Evolutionary conservation across 2,329 filamentous ascomycete species (phyloP), one percentile per base, ranked within the genome.

Genomic region (Cladophialophora yegresii): DNA sequence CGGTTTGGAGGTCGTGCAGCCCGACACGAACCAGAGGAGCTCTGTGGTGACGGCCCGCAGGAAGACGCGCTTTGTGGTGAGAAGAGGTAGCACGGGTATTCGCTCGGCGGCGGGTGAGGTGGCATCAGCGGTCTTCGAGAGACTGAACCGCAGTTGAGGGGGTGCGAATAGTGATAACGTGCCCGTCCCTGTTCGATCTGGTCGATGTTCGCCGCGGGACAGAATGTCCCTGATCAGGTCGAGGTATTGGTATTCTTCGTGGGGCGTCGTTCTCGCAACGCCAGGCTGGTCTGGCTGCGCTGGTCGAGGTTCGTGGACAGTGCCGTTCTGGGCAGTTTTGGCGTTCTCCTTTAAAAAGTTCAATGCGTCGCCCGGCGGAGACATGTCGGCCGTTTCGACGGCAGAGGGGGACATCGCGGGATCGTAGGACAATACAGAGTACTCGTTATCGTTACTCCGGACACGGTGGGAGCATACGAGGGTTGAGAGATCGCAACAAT

Each of bases 51-150:
- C 90, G 72, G 93, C 93, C 66, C 91, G 89, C 33, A 91, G 85
- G 79, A 97, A 98, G 72, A 99, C 95, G 71, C 95, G 92, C 77
- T 99, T 99, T 2, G 95, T 99, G 4, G 95, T 99, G 20, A 99
- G 88, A 71, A 99, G 91, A 26, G 95, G 95, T 22, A 99, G 85
- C 71, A 97, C 83, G 1, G 89, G 87, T 12, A 78, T 79, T 30
- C 77, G 76, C 10, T 76, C 73, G 57, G 73, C 72, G 8, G 43
- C 36, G 53, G 78, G 74, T 64, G 78, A 74, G 60, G 74, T 32
- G 13, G 66, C 70, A 32, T 78, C 76, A n/a, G n/a, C n/a, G 43
- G 80, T 77, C 61, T 85, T 83, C 68, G 89, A 90, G 68, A 99
- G 90, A 51, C 84, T 83, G 83, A 98, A 99, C 74, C 92, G 93